Conservation (phyloP, 768 basidiomycete genomes). For the Trametes coccinea region DNA sequence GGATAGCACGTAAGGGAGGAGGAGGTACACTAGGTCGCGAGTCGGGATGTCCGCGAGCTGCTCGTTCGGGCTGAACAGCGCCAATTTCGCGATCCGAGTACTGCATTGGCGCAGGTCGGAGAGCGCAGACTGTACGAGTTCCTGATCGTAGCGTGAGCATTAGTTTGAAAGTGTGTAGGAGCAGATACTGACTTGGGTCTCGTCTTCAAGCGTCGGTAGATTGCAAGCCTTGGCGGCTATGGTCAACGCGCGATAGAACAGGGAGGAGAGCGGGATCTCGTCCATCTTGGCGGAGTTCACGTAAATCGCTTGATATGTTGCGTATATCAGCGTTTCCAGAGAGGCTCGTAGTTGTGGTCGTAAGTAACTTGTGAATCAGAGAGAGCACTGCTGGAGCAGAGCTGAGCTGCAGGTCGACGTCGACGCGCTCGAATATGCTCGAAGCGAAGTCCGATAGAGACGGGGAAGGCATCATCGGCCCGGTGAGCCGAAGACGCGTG, state of each 20-base stretch:
- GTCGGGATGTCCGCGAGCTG: conserved; percentile 80
- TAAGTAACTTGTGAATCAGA: too few relatives aligned
- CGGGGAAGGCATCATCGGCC: not conserved
- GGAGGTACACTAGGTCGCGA: conserved; percentile 70
- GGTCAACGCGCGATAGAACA: conserved; percentile 44
- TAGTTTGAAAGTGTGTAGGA: not conserved
- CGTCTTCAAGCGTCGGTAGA: conserved; percentile 44
- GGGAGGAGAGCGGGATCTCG: conserved; percentile 36
- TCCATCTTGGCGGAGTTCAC: conserved; percentile 9
- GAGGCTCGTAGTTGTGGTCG: too few relatives aligned
- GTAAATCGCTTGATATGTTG: too few relatives aligned
- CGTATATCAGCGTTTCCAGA: too few relatives aligned
- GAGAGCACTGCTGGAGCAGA: too few relatives aligned
- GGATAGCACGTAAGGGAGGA: conserved; percentile 66
- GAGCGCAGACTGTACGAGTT: conserved; percentile 55
- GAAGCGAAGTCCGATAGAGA: not conserved
- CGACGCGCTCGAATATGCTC: conserved; percentile 5
- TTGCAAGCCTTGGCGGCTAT: conserved; percentile 40
- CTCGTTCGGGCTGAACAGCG: conserved; percentile 85
- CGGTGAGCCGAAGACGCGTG: not conserved
- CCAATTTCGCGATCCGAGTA: conserved; percentile 56
- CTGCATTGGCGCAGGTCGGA: conserved; percentile 55
- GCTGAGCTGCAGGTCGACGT: too few relatives aligned
- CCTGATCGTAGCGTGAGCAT: conserved; percentile 39
- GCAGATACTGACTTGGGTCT: conserved; percentile 42